Evolutionary conservation across 225 moss, liverwort and hornwort genomes (phyloP), one percentile per base, ranked within the genome.

Genomic region (Antitrichia curtipendula): DNA sequence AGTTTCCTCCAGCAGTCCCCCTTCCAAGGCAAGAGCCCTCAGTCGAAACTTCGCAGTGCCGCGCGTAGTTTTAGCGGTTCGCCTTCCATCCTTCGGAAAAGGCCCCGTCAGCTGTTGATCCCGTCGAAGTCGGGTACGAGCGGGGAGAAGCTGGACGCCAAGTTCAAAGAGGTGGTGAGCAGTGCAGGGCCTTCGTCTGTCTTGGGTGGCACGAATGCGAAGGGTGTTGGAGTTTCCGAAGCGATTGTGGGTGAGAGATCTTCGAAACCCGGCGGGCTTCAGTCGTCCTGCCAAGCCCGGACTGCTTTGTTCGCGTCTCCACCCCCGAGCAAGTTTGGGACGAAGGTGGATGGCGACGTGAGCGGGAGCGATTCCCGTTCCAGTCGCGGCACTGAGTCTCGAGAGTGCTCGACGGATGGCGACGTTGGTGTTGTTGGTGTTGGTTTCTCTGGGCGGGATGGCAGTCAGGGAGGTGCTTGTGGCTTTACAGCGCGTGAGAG

Each of bases 61-160:
- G 98, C 98, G 21, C 92, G 95, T 86, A 97, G 96, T 82, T 99
- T 99, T 41, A 97, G 92, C 52, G 97, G 98, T 5, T 97, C 98
- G 32, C 98, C 98, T 66, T 99, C 98, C n/a, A 97, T 99, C 78
- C 74, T 99, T 58, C 92, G 98, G 29, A 99, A 99, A 31, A 89
- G 98, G 81, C 97, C 95, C 13, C 97, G 97, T 57, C 97, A 94
- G 87, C 84, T 95, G 68, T 45, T 91, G 3, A 87, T 92, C 21
- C 89, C 93, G 8, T 87, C 88, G 23, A 89, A 90, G 47, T 58
- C 27, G 59, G 91, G 85, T 65, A 83, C 86, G 43, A 90, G 86
- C 15, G 91, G 91, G 54, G 95, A 91, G 47, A 92, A 90, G 83
- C 85, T 92, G 2, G 97, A 97, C 43, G 87, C 85, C 3, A 91